Conservation (phyloP, 1,284 basidiomycete species). For the Trichosporon asahii region DNA sequence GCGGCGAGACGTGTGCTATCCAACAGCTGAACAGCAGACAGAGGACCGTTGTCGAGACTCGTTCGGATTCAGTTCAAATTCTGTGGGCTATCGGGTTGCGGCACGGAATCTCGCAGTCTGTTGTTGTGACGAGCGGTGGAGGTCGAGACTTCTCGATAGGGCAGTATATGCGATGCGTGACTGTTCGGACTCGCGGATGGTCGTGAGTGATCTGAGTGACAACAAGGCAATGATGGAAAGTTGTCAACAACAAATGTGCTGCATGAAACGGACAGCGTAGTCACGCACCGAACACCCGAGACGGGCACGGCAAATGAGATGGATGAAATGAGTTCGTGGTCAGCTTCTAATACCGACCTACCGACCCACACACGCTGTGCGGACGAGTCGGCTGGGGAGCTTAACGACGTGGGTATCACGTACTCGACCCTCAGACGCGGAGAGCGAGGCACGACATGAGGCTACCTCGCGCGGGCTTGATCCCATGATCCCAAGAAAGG, state of each 20-base stretch:
- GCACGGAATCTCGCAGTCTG: neutral
- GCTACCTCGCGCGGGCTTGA: neutral
- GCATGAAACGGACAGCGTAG: neutral
- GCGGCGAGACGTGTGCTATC: neutral
- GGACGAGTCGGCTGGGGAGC: neutral
- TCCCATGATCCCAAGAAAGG: neutral
- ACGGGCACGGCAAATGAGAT: neutral
- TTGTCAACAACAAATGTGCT: neutral
- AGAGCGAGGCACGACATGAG: no score
- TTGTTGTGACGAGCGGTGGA: neutral
- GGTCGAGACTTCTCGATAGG: neutral
- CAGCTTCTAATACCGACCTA: neutral
- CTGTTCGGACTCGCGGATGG: no score
- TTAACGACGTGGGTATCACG: conserved; percentile 2
- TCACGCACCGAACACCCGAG: neutral
- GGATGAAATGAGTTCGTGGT: neutral
- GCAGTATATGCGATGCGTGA: no score
- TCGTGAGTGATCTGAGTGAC: neutral
- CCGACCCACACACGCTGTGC: neutral
- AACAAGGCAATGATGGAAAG: neutral
- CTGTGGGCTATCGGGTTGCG: neutral
- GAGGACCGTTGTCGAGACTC: neutral
- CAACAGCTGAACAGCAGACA: neutral
- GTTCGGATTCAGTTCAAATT: neutral
- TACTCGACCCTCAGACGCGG: neutral